Evolutionary conservation across 2,329 filamentous ascomycete species (phyloP).

Genomic region (Fusarium falciforme): DNA sequence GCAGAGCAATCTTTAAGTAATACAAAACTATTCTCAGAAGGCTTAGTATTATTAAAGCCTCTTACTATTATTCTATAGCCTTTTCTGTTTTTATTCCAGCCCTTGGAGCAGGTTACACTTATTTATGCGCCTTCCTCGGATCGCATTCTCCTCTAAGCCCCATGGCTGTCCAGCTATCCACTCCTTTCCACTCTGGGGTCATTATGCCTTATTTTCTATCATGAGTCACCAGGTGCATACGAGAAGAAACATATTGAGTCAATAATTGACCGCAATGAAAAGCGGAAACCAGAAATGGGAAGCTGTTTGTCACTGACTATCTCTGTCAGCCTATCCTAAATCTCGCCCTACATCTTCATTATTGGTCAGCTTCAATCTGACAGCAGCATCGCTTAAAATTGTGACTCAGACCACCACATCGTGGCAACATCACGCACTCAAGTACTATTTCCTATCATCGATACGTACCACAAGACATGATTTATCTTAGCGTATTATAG

Average conservation of each 20-base stretch:
- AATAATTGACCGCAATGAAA: neutral
- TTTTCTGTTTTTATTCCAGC: neutral
- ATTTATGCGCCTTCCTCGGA: neutral
- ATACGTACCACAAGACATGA: neutral
- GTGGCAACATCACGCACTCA: neutral
- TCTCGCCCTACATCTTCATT: neutral
- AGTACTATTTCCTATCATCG: neutral
- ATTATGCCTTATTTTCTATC: neutral
- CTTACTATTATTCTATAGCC: neutral
- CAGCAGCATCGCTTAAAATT: neutral
- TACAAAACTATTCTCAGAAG: neutral
- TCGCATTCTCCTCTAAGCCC: neutral
- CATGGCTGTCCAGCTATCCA: neutral
- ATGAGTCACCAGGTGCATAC: neutral
- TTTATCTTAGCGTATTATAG: neutral
- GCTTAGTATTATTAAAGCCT: neutral
- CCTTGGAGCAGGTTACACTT: neutral
- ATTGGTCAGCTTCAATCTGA: neutral
- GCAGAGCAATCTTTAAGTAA: neutral
- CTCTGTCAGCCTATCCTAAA: neutral
- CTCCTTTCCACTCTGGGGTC: neutral
- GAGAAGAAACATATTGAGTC: neutral
- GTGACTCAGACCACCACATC: neutral
- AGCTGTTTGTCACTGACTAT: neutral
- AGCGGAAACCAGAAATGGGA: neutral